phyloP scores from a whole-genome alignment of 306 rosid genomes.

The Biancaea sappan region DNA sequence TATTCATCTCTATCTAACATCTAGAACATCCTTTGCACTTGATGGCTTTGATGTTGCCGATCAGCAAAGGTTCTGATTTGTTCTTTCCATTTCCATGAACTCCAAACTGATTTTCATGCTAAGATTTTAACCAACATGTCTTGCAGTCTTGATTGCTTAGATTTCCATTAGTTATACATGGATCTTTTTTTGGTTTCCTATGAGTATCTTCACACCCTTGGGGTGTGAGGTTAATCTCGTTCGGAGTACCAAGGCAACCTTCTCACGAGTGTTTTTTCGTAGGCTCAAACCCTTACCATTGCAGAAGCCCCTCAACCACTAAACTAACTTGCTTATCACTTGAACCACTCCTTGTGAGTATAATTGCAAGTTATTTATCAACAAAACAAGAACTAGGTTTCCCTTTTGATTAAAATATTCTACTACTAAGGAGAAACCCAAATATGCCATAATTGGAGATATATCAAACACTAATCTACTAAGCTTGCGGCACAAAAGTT shows the following conservation, averaged over 20 bases:
- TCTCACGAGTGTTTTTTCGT: too few relatives aligned
- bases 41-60: conserved; percentile 17
- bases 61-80: conserved; percentile 5
- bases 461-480: conserved; percentile 6
- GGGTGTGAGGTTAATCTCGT: too few relatives aligned
- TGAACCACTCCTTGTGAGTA: too few relatives aligned
- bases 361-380: too few relatives aligned
- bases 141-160: neutral
- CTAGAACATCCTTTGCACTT: conserved; percentile 5
- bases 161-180: neutral
- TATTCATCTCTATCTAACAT: neutral
- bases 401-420: neutral
- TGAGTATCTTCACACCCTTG: too few relatives aligned
- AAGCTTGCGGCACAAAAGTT: neutral
- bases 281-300: too few relatives aligned
- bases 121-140: neutral
- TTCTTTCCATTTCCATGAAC: conserved; percentile 13
- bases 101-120: neutral
- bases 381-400: neutral
- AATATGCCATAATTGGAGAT: too few relatives aligned
- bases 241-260: too few relatives aligned
- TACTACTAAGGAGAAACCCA: neutral
- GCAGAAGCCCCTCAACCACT: too few relatives aligned
- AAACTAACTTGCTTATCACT: too few relatives aligned
- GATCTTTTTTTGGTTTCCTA: neutral